Base-by-base conservation (phyloP, 2,329 filamentous ascomycete genomes). In the Xylaria digitata region DNA sequence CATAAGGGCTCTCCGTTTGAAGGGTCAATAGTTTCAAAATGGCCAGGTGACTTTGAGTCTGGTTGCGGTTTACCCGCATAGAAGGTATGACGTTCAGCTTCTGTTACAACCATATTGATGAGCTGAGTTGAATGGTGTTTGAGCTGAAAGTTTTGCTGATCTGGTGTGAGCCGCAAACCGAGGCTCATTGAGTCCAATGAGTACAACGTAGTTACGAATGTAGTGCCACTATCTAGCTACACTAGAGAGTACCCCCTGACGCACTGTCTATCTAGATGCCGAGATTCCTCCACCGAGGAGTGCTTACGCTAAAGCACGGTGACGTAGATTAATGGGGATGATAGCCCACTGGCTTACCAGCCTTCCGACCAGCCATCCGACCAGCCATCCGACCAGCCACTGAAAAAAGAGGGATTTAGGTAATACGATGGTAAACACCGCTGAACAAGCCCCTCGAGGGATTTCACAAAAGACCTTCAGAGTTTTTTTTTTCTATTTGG, bases 11-110 rank as follows among this genome's bases (percentile, higher is more conserved):
- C 82, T 64, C 85, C 88, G 48, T 88, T 94, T 56, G 92, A 88
- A 45, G 93, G 93, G 77, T 96, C 86, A 76, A 95, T 83, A 34
- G 90, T 88, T 69, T 89, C 82, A 81, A 96, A 95, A 53, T 89
- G 89, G 66, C 84, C 83, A 48, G 84, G 81, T 9, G 88, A 87
- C 43, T 82, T 84, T 13, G 85, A 84, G 55, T 88, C 85, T 30
- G 84, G 80, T 75, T 93, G 92, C 50, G 85, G 80, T 76, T 86
- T 85, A 78, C 93, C 93, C 71, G 89, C 86, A 82, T 93, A 93
- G 81, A 91, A 96, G 70, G 93, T 89, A 76, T 91, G 86, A 70
- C 88, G 86, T 49, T 77, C 82, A 19, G 70, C 56, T 59, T 73
- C 70, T 49, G 43, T 58, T 63, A 64, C 66, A 50, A 63, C 60